phyloP scores from a whole-genome alignment of 257 asterid genomes.

The Parsonsia alboflavescens region DNA sequence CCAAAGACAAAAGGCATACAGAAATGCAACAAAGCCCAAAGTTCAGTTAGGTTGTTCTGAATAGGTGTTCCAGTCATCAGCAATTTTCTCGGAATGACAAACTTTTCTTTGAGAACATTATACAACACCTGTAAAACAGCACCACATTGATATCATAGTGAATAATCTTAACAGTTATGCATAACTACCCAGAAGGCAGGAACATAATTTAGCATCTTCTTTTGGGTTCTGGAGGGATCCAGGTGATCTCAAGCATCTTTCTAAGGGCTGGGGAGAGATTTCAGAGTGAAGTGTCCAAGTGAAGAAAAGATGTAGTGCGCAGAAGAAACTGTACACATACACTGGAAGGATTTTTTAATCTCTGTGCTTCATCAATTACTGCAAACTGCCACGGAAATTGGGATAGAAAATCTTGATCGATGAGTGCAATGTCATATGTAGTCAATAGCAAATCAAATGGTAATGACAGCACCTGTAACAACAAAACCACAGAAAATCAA shows the following conservation, averaged over 20 bases:
- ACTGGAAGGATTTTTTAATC: constrained; percentile 83
- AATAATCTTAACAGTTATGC: background rate
- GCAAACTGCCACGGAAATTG: constrained; percentile 85
- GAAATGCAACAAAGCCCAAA: constrained; percentile 92
- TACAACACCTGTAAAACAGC: constrained; percentile 59
- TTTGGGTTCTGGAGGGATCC: background rate
- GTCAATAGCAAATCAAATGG: constrained; percentile 84
- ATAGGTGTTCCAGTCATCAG: constrained; percentile 97
- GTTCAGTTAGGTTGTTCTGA: constrained; percentile 87
- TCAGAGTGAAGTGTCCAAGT: background rate
- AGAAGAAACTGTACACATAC: constrained; percentile 40
- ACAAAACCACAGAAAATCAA: constrained; percentile 7
- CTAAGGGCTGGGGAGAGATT: background rate
- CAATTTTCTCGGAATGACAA: constrained; percentile 79
- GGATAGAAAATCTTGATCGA: constrained; percentile 88
- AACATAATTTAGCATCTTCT: background rate
- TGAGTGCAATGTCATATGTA: constrained; percentile 77
- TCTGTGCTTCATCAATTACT: constrained; percentile 91
- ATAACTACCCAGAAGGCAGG: background rate
- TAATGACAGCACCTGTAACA: constrained; percentile 52
- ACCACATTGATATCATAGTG: background rate
- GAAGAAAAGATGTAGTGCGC: background rate
- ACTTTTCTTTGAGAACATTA: constrained; percentile 54
- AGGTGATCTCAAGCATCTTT: background rate
- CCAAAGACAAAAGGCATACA: constrained; percentile 83